These are phyloP conservation scores for Pascua sp. DNA, from an alignment of 1,284 basidiomycete genomes.

Conservation along the genomic window DNA sequence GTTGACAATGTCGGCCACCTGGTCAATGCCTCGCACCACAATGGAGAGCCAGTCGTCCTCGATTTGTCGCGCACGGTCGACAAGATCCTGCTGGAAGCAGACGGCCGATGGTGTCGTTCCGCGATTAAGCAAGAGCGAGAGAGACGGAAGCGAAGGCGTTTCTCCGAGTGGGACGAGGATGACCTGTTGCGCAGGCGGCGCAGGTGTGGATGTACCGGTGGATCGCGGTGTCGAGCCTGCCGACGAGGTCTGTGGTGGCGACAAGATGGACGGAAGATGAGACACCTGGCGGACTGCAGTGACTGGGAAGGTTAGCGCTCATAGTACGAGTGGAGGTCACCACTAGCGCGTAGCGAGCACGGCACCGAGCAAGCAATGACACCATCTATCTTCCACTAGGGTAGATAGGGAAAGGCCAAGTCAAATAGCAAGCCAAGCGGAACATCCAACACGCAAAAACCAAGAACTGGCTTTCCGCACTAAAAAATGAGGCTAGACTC, in stretches of 20 bases:
- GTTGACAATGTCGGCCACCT: constrained; percentile 41
- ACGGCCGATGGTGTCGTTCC: constrained; percentile 48
- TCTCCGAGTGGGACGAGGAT: constrained; percentile 46
- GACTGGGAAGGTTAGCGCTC: constrained; percentile 21
- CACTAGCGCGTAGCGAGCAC: too few relatives aligned
- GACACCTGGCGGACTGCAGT: constrained; percentile 36
- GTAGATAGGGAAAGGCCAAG: too few relatives aligned
- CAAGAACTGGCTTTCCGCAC: too few relatives aligned
- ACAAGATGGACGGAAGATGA: constrained; percentile 33
- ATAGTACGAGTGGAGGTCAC: too few relatives aligned
- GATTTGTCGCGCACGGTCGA: constrained; percentile 40
- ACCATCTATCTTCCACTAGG: too few relatives aligned
- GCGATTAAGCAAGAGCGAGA: constrained; percentile 40
- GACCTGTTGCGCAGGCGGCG: constrained; percentile 25
- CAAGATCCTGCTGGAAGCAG: constrained; percentile 48
- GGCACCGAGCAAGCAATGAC: too few relatives aligned
- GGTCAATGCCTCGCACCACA: constrained; percentile 30
- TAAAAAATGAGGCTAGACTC: too few relatives aligned
- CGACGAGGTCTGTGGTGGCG: constrained; percentile 6
- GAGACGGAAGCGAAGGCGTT: constrained; percentile 42
- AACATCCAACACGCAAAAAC: too few relatives aligned
- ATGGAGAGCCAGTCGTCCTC: constrained; percentile 46
- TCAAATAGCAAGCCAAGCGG: too few relatives aligned
- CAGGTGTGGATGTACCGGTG: constrained; percentile 9
- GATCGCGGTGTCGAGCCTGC: constrained; percentile 1